phyloP scores from a whole-genome alignment of 2,329 filamentous ascomycete genomes.

The Allantophomopsis cytisporea region DNA sequence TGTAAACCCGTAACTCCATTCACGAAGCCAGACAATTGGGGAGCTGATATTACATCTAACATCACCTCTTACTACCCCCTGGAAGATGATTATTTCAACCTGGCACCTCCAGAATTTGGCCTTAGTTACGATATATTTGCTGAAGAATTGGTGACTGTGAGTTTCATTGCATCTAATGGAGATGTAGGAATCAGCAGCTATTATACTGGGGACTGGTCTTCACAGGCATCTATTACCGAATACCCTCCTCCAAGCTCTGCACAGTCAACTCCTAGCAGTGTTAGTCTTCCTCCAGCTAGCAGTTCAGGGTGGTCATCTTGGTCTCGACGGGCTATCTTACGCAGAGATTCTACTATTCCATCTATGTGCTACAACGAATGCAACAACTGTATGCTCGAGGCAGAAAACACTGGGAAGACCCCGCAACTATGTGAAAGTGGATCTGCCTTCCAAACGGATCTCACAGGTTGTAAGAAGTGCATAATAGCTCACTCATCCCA shows the following conservation, averaged over 20 bases:
- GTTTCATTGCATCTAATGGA: constrained; percentile 19
- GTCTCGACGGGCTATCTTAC: neutral
- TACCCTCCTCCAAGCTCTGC: constrained; percentile 12
- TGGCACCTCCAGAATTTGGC: constrained; percentile 49
- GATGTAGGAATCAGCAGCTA: constrained; percentile 22
- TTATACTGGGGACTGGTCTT: constrained; percentile 40
- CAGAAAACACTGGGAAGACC: constrained; percentile 1
- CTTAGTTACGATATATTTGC: constrained; percentile 49
- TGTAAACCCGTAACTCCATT: constrained; percentile 21
- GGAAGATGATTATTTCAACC: constrained; percentile 45
- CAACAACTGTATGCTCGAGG: constrained; percentile 1
- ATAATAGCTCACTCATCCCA: neutral
- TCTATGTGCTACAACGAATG: constrained; percentile 3
- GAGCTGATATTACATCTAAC: constrained; percentile 15
- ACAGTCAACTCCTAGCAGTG: too few species aligned
- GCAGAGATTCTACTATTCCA: neutral
- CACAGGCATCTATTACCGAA: constrained; percentile 32
- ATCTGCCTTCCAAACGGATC: neutral
- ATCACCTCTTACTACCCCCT: constrained; percentile 36
- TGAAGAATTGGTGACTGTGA: constrained; percentile 22
- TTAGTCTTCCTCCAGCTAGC: too few species aligned
- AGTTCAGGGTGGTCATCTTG: too few species aligned
- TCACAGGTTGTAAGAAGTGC: neutral
- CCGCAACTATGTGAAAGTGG: neutral
- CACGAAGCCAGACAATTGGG: constrained; percentile 3